Evolutionary conservation across 225 moss, liverwort and hornwort genomes (phyloP).

Genomic region (Physcomitrium patens): DNA sequence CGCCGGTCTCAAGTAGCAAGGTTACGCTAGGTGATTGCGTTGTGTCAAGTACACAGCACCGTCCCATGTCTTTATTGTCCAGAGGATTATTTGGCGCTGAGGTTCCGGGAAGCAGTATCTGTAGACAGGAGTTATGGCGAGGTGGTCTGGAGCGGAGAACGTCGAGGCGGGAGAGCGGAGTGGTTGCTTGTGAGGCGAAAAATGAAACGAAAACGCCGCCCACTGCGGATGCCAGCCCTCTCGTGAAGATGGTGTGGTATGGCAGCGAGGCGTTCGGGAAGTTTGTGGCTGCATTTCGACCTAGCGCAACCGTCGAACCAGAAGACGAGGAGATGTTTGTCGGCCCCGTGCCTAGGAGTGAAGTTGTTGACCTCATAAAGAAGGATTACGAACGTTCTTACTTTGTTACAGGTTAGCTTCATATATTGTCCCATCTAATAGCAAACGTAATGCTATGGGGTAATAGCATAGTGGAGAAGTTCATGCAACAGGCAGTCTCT

Average conservation of each 20-base stretch:
- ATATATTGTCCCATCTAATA: not conserved
- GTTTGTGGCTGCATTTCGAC: constrained; percentile 74
- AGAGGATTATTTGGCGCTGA: constrained; percentile 17
- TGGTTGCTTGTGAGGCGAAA: constrained; percentile 33
- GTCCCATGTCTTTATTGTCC: not conserved
- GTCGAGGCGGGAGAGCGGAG: not conserved
- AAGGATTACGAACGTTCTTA: constrained; percentile 95
- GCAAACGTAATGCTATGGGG: not conserved
- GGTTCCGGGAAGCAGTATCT: not conserved
- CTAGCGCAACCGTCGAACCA: constrained; percentile 37
- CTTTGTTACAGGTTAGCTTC: constrained; percentile 81
- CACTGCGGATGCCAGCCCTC: constrained; percentile 81
- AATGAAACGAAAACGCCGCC: constrained; percentile 72
- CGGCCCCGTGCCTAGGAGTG: constrained; percentile 68
- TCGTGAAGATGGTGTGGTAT: constrained; percentile 94
- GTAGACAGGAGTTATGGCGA: constrained; percentile 21
- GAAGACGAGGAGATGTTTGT: constrained; percentile 47
- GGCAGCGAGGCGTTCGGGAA: constrained; percentile 95
- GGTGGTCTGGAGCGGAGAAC: not conserved
- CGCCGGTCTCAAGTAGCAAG: constrained; percentile 9
- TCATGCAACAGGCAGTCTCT: constrained; percentile 17
- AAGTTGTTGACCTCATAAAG: constrained; percentile 68
- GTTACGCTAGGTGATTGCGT: not conserved
- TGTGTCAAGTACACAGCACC: not conserved
- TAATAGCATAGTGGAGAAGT: not conserved